Evolutionary conservation across 441 rosid genomes (phyloP), one percentile per base, ranked within the genome.

Genomic region (Populus trichocarpa): DNA sequence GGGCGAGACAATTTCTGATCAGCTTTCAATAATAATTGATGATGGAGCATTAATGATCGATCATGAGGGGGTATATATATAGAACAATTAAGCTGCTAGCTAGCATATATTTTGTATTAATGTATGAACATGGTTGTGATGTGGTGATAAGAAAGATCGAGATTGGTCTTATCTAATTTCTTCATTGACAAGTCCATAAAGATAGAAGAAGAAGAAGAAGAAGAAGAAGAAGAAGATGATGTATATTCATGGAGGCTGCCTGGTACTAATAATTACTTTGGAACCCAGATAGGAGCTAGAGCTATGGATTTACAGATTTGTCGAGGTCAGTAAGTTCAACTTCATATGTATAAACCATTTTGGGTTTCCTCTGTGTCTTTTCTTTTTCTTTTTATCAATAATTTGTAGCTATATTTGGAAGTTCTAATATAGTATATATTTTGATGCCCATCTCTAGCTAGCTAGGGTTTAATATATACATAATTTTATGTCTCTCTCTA

Each of bases 381-480:
- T 12, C 0, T 10, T 22, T 42, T 8, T 14, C 9, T 53, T 50
- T 18, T 12, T n/a, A 38, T 72, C 12, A 75, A 66, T 75, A 71
- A 64, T 70, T 11, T 23, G 69, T 64, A 40, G 14, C 4, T 69
- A 32, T 53, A n/a, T 9, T 16, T 25, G 3, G n/a, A 32, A 59
- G 69, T 13, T 59, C 35, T 16, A 1, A 32, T 57, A 14, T 46
- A 50, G 46, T 20, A 36, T 7, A 61, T 59, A 73, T 35, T 18
- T 67, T 75, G 38, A 40, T 40, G 64, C 25, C 2, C 25, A 6
- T 40, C 33, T 30, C 63, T 67, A n/a, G 72, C 71, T 13, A 33
- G 16, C 72, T 75, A 75, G 73, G 73, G 78, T 68, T 76, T 67
- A 73, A 6, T 30, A 13, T 53, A 33, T 46, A 66, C 22, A 30